Conservation (phyloP, 2,329 filamentous ascomycete genomes). For the Apiospora saccharicola region DNA sequence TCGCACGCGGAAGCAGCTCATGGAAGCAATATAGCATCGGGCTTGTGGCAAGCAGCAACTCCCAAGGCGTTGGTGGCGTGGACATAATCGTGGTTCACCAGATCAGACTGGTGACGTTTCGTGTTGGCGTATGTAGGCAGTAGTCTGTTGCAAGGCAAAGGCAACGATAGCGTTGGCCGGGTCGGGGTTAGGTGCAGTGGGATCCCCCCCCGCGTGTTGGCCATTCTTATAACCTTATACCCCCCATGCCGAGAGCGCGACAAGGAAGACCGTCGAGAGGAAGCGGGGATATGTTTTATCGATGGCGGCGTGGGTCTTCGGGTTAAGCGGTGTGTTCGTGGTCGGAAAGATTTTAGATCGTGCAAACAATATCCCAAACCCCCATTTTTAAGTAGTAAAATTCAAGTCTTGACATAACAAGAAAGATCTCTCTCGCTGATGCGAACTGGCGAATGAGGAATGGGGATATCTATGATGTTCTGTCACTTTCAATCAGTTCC, state of each 20-base stretch:
- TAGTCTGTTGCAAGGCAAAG: background rate
- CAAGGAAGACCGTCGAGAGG: conserved; percentile 9
- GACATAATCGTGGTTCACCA: background rate
- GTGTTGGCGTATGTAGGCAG: background rate
- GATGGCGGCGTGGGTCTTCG: conserved; percentile 3
- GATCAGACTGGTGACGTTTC: background rate
- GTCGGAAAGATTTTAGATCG: conserved; percentile 35
- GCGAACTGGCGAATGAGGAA: too few relatives aligned
- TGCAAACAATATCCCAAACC: conserved; percentile 32
- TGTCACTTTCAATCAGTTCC: too few relatives aligned
- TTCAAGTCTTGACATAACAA: conserved; percentile 3
- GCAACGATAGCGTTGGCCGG: background rate
- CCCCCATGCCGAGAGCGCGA: conserved; percentile 11
- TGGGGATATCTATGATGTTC: background rate
- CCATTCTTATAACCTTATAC: conserved; percentile 22
- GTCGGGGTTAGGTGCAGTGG: background rate
- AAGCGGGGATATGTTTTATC: conserved; percentile 1
- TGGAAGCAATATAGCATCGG: background rate
- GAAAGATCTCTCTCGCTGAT: too few relatives aligned
- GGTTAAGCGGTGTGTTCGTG: conserved; percentile 20
- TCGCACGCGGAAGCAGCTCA: background rate
- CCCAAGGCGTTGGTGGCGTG: background rate
- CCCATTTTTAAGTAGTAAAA: conserved; percentile 19
- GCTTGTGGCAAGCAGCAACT: background rate
- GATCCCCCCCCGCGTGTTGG: background rate